Percentiles rank a stretch among this genome's conserved stretches.
Conservation (phyloP, 352 stramenopile genomes). For the Phytophthora citricola region DNA sequence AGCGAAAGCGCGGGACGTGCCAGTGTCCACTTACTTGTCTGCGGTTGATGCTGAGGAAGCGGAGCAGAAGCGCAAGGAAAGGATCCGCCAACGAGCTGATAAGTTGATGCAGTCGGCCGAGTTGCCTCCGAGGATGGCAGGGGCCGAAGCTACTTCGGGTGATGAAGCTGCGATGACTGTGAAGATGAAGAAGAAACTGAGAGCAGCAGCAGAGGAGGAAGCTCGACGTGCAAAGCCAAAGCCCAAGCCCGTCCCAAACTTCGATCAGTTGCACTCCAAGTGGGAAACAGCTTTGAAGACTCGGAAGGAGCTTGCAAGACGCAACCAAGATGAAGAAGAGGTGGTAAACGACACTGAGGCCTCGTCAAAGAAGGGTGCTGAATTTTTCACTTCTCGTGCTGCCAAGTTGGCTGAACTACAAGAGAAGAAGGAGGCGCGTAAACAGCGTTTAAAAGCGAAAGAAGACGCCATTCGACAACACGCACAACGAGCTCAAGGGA, state of each 20-base stretch:
- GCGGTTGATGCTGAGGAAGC: conserved; percentile 19
- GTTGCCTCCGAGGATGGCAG: conserved; percentile 62
- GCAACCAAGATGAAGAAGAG: conserved; percentile 25
- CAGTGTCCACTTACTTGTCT: conserved; percentile 57
- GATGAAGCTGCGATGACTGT: conserved; percentile 39
- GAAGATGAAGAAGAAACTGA: conserved; percentile 59
- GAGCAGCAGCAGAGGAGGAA: conserved; percentile 48
- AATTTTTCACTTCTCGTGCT: conserved; percentile 62
- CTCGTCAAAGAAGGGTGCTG: conserved; percentile 11
- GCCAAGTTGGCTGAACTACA: conserved; percentile 47
- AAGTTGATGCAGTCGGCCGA: conserved; percentile 49
- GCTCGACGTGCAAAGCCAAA: conserved; percentile 31
- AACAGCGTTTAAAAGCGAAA: conserved; percentile 47
- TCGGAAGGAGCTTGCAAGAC: conserved; percentile 25
- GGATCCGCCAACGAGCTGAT: conserved; percentile 57
- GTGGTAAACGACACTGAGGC: background rate
- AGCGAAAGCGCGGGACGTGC: conserved; percentile 57
- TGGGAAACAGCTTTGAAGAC: conserved; percentile 61
- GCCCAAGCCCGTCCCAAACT: conserved; percentile 69
- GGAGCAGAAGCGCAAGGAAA: conserved; percentile 56
- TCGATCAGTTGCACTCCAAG: conserved; percentile 60
- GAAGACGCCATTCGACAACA: conserved; percentile 40
- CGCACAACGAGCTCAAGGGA: conserved; percentile 39
- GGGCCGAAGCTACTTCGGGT: conserved; percentile 17
- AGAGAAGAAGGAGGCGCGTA: conserved; percentile 57